phyloP scores from a whole-genome alignment of 345 rosid genomes.

The Eucalyptus caleyi region DNA sequence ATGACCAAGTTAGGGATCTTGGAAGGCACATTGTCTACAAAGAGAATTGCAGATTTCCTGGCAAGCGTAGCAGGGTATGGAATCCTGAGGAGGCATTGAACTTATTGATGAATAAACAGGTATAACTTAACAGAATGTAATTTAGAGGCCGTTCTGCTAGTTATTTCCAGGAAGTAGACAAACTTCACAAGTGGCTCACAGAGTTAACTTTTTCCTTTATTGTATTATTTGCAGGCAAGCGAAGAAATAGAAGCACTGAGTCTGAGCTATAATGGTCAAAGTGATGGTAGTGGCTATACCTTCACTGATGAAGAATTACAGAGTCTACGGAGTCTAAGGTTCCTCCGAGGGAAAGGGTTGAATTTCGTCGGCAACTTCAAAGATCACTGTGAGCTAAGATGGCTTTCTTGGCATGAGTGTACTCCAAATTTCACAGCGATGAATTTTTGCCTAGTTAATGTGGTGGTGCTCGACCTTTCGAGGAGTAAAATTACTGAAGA shows the following conservation, averaged over 20 bases:
- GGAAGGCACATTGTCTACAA: background rate
- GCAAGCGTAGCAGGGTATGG: background rate
- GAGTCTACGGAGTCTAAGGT: background rate
- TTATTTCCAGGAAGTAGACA: background rate
- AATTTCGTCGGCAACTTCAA: background rate
- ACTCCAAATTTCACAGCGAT: background rate
- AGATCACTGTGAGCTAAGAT: background rate
- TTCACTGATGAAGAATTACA: background rate
- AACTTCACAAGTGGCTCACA: background rate
- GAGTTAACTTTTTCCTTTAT: background rate
- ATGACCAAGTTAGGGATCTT: background rate
- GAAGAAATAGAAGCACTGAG: conserved; percentile 2
- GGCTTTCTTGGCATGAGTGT: background rate
- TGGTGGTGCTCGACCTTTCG: background rate
- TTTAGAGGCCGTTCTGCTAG: background rate
- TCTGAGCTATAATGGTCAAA: background rate
- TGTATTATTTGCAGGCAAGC: background rate
- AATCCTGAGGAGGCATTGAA: background rate
- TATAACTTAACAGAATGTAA: background rate
- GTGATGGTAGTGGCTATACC: background rate
- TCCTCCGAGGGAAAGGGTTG: background rate
- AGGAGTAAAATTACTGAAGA: background rate
- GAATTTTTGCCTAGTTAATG: background rate
- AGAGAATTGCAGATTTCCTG: background rate
- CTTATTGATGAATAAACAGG: background rate